Conservation (phyloP, 371 early-diverging fungal genomes). For the Mucor mucedo region DNA sequence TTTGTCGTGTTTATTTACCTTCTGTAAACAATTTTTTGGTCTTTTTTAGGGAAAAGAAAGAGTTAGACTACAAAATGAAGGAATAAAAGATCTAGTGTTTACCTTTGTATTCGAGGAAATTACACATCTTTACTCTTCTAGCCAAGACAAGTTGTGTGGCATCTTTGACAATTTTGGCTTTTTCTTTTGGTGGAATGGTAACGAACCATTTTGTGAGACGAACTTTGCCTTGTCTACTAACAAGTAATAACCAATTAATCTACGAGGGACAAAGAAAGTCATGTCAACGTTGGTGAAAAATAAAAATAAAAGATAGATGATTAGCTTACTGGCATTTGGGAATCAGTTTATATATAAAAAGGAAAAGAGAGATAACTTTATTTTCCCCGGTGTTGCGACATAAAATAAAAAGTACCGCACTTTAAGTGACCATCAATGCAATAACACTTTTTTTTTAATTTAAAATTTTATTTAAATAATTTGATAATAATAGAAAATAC, state of each 20-base stretch:
- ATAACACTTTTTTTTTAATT: no score
- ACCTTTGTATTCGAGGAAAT: constrained; percentile 97
- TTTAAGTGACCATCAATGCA: neutral
- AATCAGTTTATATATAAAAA: neutral
- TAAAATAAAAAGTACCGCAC: neutral
- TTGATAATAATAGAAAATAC: neutral
- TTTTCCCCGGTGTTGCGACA: neutral
- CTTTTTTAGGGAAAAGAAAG: constrained; percentile 37
- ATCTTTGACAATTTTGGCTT: constrained; percentile 93
- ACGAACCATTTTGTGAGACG: constrained; percentile 96
- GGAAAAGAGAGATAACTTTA: neutral
- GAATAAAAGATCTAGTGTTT: neutral
- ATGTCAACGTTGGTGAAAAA: neutral
- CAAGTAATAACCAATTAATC: constrained; percentile 75
- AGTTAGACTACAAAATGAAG: neutral
- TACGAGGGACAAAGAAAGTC: constrained; percentile 26
- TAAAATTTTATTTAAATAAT: neutral
- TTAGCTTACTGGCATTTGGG: constrained; percentile 1
- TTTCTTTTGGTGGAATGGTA: constrained; percentile 90
- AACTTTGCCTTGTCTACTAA: constrained; percentile 85
- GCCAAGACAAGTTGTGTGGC: constrained; percentile 90
- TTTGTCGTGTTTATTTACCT: constrained; percentile 24
- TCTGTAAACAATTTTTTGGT: constrained; percentile 93
- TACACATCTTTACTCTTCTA: constrained; percentile 94
- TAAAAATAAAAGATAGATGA: neutral